phyloP scores from a whole-genome alignment of 177 flowering plant genomes.

The Vitis hybrid region DNA sequence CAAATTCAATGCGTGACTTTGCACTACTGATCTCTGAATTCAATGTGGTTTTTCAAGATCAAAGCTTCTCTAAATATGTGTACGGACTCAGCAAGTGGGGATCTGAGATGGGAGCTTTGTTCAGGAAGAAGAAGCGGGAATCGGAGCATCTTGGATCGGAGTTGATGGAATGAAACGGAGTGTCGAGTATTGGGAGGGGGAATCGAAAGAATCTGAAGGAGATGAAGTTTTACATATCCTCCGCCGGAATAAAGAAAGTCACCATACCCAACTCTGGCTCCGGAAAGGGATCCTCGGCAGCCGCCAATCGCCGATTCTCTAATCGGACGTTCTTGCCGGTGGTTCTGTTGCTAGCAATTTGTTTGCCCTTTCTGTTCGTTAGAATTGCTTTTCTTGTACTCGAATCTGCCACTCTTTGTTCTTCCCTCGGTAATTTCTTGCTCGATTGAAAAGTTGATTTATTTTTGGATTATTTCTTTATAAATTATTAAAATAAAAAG shows the following conservation, averaged over 20 bases:
- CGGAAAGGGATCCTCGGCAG: conserved; percentile 25
- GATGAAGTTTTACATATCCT: conserved; percentile 58
- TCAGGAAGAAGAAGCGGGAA: conserved; percentile 23
- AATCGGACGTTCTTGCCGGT: conserved; percentile 39
- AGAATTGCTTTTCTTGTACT: conserved; percentile 55
- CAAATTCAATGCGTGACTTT: no score
- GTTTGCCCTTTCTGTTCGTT: conserved; percentile 59
- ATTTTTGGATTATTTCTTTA: no score
- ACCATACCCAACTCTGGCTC: conserved; percentile 27
- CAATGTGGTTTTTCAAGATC: no score
- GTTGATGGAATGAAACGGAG: conserved; percentile 9
- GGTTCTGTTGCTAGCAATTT: conserved; percentile 39
- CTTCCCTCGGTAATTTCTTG: conserved; percentile 41
- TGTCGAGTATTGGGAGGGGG: neutral
- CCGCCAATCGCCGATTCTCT: conserved; percentile 33
- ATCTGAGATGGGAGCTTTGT: conserved; percentile 16
- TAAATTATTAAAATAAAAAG: no score
- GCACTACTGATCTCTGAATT: no score
- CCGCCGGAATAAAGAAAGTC: conserved; percentile 39
- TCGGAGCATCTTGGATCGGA: neutral
- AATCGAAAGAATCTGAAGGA: neutral
- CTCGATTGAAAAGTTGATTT: no score
- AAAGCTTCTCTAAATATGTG: no score
- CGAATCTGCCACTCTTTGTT: conserved; percentile 50
- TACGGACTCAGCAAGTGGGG: no score